Percentiles rank a stretch among this genome's conserved stretches.
phyloP scores from a whole-genome alignment of 2,329 filamentous ascomycete genomes.

The Apiospora hydei region DNA sequence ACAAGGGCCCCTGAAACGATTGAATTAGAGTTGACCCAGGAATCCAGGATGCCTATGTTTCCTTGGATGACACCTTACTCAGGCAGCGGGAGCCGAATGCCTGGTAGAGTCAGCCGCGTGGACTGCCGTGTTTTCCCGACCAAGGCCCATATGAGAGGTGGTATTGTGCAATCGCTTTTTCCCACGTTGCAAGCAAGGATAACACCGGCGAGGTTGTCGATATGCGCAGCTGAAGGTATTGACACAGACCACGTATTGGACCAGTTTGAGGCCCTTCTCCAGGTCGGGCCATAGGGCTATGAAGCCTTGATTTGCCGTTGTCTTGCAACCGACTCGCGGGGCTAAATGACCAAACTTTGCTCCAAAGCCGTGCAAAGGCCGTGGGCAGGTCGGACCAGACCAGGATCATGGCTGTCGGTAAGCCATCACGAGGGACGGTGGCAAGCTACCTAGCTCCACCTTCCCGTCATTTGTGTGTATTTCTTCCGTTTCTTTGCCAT shows the following conservation, averaged over 20 bases:
- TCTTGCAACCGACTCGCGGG: slow-evolving; percentile 16
- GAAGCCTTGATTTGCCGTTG: background rate
- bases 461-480: slow-evolving; percentile 11
- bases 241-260: slow-evolving; percentile 18
- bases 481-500: slow-evolving; percentile 1
- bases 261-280: background rate
- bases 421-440: slow-evolving; percentile 10
- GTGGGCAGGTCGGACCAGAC: slow-evolving; percentile 9
- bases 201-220: background rate
- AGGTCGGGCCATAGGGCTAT: background rate
- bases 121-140: background rate
- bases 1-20: background rate
- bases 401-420: slow-evolving; percentile 6
- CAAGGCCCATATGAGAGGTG: background rate
- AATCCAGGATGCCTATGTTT: background rate
- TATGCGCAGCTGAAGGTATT: background rate
- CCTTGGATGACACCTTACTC: background rate
- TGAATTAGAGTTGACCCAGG: background rate
- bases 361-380: slow-evolving; percentile 6
- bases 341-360: background rate
- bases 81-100: background rate
- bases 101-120: background rate
- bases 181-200: background rate
- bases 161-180: background rate
- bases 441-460: background rate